Conservation (phyloP, 2,329 filamentous ascomycete genomes). For the Alternaria arborescens region DNA sequence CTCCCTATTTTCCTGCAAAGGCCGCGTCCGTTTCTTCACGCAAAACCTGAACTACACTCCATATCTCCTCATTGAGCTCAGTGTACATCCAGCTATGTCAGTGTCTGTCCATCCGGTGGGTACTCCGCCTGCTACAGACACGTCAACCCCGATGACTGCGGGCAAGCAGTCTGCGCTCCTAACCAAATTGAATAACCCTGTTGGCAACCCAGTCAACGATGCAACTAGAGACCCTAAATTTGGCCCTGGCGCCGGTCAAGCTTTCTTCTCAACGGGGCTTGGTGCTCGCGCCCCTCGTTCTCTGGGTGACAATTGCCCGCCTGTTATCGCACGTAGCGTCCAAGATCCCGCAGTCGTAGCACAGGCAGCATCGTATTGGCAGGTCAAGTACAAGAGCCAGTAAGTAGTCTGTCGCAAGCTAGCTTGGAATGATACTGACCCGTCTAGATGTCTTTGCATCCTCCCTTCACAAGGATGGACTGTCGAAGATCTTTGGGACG, state of each 20-base stretch:
- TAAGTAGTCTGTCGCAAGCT: background rate
- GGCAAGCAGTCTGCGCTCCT: background rate
- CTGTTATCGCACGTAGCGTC: conserved; percentile 39
- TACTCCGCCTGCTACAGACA: conserved; percentile 5
- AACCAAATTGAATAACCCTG: conserved; percentile 19
- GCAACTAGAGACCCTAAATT: conserved; percentile 13
- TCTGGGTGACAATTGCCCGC: conserved; percentile 22
- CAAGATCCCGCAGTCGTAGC: conserved; percentile 25
- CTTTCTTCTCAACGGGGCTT: conserved; percentile 44
- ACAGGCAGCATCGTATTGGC: conserved; percentile 33
- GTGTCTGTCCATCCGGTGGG: background rate
- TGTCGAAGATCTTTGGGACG: conserved; percentile 48
- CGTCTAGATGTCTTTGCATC: conserved; percentile 31
- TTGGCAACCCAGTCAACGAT: conserved; percentile 7
- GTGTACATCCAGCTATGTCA: conserved; percentile 2
- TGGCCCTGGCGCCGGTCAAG: conserved; percentile 16
- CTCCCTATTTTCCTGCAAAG: conserved; percentile 8
- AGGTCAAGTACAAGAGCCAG: conserved; percentile 28
- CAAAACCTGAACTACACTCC: background rate
- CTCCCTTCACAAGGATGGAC: conserved; percentile 36
- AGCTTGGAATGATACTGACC: background rate
- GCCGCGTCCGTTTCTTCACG: background rate
- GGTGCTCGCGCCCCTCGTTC: conserved; percentile 29
- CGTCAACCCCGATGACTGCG: conserved; percentile 1
- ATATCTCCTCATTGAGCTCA: conserved; percentile 10